These are phyloP conservation scores for Populus hybrid DNA, from an alignment of 441 rosid genomes.

Conservation along the genomic window DNA sequence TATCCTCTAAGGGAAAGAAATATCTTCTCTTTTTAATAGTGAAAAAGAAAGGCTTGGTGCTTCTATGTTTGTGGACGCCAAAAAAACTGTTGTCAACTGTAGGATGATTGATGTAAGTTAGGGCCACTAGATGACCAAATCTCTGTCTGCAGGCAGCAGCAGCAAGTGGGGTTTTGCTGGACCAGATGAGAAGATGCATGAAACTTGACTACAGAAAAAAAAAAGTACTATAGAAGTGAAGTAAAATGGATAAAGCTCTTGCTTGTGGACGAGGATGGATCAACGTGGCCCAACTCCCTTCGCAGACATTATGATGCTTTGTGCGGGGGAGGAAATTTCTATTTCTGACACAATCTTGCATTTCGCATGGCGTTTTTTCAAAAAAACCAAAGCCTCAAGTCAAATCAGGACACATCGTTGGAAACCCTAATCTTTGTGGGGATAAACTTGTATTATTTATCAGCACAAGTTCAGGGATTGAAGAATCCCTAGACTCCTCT, in stretches of 20 bases:
- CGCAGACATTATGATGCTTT: background rate
- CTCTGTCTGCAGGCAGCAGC: background rate
- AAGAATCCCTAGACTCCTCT: background rate
- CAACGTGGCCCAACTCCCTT: slow-evolving; percentile 26
- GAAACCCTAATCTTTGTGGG: too few relatives aligned
- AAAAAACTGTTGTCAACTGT: background rate
- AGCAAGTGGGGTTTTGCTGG: background rate
- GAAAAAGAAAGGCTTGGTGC: background rate
- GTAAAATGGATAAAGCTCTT: slow-evolving; percentile 5
- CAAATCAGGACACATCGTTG: too few relatives aligned
- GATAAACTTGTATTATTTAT: too few relatives aligned
- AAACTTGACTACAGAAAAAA: background rate
- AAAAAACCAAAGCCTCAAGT: background rate
- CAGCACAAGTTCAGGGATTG: too few relatives aligned
- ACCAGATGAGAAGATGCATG: background rate
- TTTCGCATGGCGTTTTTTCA: too few relatives aligned
- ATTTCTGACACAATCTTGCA: background rate
- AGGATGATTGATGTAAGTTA: background rate
- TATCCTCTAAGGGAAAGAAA: background rate
- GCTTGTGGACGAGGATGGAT: slow-evolving; percentile 9
- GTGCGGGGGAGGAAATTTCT: slow-evolving; percentile 5
- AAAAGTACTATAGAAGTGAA: background rate
- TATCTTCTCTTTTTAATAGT: background rate
- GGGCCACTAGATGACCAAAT: background rate
- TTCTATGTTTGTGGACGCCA: too few relatives aligned